phyloP scores from a whole-genome alignment of 2,329 filamentous ascomycete genomes.

The Coniochaeta ligniaria region DNA sequence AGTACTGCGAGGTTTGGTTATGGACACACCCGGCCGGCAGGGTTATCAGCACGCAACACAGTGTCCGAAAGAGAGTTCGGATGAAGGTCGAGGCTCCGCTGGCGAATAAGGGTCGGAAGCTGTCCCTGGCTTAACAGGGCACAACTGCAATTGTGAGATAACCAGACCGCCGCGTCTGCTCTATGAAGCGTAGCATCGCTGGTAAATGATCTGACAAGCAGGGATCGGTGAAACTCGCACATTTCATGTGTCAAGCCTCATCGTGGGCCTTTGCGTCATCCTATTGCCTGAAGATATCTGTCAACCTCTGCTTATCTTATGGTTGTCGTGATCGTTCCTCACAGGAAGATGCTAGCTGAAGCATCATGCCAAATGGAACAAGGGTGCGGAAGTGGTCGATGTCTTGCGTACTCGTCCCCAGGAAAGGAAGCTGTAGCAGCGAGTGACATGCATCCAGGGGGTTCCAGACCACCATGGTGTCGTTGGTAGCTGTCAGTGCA shows the following conservation, averaged over 20 bases:
- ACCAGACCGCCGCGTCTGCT: not conserved
- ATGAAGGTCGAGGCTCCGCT: not conserved
- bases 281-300: not conserved
- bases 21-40: not conserved
- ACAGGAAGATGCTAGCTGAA: not conserved
- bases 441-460: not conserved
- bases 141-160: not conserved
- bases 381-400: not conserved
- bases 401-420: not conserved
- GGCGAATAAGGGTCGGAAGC: not conserved
- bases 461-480: not conserved
- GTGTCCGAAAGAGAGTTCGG: not conserved
- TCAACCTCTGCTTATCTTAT: not conserved
- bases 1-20: not conserved
- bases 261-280: not conserved
- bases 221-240: not conserved
- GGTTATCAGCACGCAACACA: not conserved
- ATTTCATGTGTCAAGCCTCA: not conserved
- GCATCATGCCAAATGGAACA: not conserved
- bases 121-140: not conserved
- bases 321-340: not conserved
- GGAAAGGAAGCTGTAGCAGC: too few species aligned
- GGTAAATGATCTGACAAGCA: not conserved
- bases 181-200: not conserved
- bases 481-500: not conserved